A percentile compares a stretch with the other conserved stretches of the same genome.
Evolutionary conservation across 257 asterid species (phyloP).

Genomic region (Solanum corneliomulleri): DNA sequence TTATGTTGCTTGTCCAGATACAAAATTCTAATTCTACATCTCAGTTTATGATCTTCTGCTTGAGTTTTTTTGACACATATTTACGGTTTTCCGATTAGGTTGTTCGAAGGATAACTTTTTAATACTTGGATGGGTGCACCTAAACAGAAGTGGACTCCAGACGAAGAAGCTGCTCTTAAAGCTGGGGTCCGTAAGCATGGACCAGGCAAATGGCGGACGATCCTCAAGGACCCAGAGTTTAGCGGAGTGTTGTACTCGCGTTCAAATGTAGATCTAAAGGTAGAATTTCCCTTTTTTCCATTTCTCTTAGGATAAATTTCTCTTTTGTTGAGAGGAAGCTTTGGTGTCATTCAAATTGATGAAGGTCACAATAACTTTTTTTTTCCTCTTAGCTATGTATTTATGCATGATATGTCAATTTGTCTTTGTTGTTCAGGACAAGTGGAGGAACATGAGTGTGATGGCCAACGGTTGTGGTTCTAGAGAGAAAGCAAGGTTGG

Average conservation of each 20-base stretch:
- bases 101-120: not conserved
- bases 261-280: constrained; percentile 98
- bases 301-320: not conserved
- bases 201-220: constrained; percentile 93
- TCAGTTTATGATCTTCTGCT: not conserved
- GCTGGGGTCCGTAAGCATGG: constrained; percentile 93
- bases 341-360: not conserved
- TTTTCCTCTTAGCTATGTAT: not conserved
- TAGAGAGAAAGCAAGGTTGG: constrained; percentile 70
- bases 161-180: constrained; percentile 96
- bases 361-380: not conserved
- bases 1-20: not conserved
- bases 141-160: constrained; percentile 96
- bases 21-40: not conserved
- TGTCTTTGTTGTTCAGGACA: constrained; percentile 50
- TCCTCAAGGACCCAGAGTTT: constrained; percentile 85
- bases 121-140: constrained; percentile 77
- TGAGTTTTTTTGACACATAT: not conserved
- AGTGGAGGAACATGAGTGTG: constrained; percentile 98
- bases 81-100: not conserved
- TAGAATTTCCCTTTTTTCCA: constrained; percentile 4
- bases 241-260: constrained; percentile 67
- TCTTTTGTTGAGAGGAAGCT: not conserved
- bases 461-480: constrained; percentile 94
- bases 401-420: not conserved